phyloP scores from a whole-genome alignment of 208 protist genomes.

The Trypanosoma platydactyli region DNA sequence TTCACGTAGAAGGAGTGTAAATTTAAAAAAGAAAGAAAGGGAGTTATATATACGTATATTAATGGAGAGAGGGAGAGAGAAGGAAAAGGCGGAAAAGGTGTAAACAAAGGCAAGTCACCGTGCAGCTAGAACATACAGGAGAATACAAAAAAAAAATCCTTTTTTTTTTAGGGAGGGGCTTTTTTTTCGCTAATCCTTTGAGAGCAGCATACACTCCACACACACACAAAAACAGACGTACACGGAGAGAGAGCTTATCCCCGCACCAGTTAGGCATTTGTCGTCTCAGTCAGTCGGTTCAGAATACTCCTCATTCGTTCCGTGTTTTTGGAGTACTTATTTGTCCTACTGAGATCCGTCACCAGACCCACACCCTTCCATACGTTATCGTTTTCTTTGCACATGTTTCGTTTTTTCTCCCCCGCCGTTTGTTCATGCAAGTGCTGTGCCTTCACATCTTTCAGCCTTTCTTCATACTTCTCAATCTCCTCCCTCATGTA shows the following conservation, averaged over 20 bases:
- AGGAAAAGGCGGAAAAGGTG: not conserved
- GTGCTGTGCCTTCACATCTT: conserved; percentile 46
- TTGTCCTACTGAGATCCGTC: conserved; percentile 76
- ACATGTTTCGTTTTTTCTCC: conserved; percentile 45
- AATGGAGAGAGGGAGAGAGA: conserved; percentile 9
- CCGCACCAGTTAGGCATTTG: conserved; percentile 1
- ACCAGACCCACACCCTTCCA: conserved; percentile 76
- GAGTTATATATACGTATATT: conserved; percentile 9
- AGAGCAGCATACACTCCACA: not conserved
- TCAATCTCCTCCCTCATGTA: conserved; percentile 66
- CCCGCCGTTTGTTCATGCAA: conserved; percentile 53
- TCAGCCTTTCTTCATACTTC: conserved; percentile 62
- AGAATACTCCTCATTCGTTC: conserved; percentile 81
- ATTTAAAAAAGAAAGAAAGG: conserved; percentile 14
- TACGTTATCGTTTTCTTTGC: conserved; percentile 60
- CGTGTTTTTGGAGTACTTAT: conserved; percentile 77
- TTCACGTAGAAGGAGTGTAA: conserved; percentile 12
- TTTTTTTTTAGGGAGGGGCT: no score
- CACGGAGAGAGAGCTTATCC: not conserved
- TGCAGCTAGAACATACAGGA: not conserved
- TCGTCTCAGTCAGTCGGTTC: conserved; percentile 34
- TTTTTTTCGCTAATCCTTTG: not conserved
- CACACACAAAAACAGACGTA: not conserved
- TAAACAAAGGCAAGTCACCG: not conserved
- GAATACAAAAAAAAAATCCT: not conserved